Evolutionary conservation across 2,329 filamentous ascomycete genomes (phyloP).

Genomic region (Verticillium nonalfalfae): DNA sequence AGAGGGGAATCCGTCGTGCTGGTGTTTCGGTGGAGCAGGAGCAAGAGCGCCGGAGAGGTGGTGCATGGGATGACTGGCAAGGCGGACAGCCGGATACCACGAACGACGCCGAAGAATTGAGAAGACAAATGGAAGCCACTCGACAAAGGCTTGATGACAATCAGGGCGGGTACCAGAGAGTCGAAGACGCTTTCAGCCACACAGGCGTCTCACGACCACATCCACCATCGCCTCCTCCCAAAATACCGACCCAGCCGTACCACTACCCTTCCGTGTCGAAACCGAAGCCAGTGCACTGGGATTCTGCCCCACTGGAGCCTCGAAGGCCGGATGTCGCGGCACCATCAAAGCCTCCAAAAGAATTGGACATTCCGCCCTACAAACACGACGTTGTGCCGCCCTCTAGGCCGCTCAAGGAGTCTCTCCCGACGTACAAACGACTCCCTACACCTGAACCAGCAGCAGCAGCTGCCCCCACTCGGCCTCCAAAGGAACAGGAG

Average conservation of each 20-base stretch:
- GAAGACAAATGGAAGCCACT: constrained; percentile 46
- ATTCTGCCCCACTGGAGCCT: constrained; percentile 15
- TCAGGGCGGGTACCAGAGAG: constrained; percentile 14
- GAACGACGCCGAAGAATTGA: constrained; percentile 28
- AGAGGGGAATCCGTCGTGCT: constrained; percentile 50
- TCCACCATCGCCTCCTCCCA: constrained; percentile 8
- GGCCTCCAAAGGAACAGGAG: constrained; percentile 29
- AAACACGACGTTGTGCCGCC: constrained; percentile 1
- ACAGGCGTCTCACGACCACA: constrained; percentile 3
- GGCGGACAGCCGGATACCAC: not conserved
- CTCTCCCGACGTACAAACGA: constrained; percentile 3
- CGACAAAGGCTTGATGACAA: constrained; percentile 37
- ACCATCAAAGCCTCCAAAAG: constrained; percentile 26
- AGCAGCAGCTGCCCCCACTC: constrained; percentile 16
- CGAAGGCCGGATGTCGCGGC: constrained; percentile 17
- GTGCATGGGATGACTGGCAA: constrained; percentile 35
- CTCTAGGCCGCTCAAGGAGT: constrained; percentile 6
- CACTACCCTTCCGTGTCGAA: constrained; percentile 52
- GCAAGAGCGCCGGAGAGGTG: constrained; percentile 41
- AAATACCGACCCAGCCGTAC: constrained; percentile 26
- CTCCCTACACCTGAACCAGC: not conserved
- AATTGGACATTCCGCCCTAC: constrained; percentile 9
- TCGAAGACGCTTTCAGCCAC: constrained; percentile 12
- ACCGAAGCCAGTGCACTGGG: constrained; percentile 41
- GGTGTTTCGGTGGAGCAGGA: constrained; percentile 53